Conservation (phyloP, 768 basidiomycete genomes). For the Arthromyces matolae region DNA sequence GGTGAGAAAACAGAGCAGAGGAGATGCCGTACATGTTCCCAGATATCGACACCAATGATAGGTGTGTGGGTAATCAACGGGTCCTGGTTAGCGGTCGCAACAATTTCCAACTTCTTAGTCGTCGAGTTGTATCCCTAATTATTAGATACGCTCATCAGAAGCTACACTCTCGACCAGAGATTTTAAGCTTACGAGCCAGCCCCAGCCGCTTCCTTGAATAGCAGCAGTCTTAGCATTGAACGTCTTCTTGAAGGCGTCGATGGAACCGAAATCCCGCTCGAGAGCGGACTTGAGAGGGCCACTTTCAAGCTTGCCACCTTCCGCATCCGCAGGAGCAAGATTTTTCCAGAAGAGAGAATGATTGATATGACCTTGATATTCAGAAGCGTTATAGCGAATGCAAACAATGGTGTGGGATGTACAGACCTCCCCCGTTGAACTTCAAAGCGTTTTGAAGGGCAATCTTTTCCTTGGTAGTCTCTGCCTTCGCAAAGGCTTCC, state of each 20-base stretch:
- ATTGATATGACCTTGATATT: slow-evolving; percentile 75
- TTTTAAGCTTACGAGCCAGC: slow-evolving; percentile 72
- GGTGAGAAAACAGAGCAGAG: slow-evolving; percentile 5
- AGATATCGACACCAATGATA: slow-evolving; percentile 94
- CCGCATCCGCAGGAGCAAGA: slow-evolving; percentile 66
- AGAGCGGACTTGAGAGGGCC: slow-evolving; percentile 76
- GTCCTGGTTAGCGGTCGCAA: slow-evolving; percentile 96
- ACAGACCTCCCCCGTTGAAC: slow-evolving; percentile 92
- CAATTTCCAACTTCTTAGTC: slow-evolving; percentile 78
- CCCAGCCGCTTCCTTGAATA: slow-evolving; percentile 98
- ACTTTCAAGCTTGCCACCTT: slow-evolving; percentile 60
- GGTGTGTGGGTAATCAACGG: slow-evolving; percentile 78
- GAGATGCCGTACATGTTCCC: slow-evolving; percentile 82
- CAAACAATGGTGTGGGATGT: background rate
- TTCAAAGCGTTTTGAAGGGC: slow-evolving; percentile 87
- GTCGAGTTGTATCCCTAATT: slow-evolving; percentile 63
- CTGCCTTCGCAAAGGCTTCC: slow-evolving; percentile 65
- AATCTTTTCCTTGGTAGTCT: slow-evolving; percentile 72
- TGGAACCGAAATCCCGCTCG: slow-evolving; percentile 77
- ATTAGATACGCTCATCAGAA: background rate
- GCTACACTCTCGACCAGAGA: background rate
- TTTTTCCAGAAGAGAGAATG: slow-evolving; percentile 98
- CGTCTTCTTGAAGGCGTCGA: slow-evolving; percentile 81
- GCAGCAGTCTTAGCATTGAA: slow-evolving; percentile 87
- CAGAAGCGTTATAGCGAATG: too few relatives aligned